A percentile compares a stretch with the other conserved stretches of the same genome.
Evolutionary conservation across 352 stramenopile genomes (phyloP).

Genomic region (Globisporangium barbulae): DNA sequence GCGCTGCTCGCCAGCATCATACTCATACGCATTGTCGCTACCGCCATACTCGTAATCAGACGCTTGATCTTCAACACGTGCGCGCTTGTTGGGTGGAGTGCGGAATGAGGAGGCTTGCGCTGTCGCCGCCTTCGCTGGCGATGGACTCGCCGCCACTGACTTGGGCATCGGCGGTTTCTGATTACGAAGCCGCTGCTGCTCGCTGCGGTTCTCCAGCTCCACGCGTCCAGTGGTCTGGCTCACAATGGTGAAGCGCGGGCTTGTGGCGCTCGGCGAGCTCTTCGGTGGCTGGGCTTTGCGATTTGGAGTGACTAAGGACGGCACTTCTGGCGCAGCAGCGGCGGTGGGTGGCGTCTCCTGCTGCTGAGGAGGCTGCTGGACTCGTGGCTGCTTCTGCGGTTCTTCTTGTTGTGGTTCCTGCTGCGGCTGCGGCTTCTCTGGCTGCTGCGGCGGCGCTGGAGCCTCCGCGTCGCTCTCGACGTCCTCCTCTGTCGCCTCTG

Average conservation of each 20-base stretch:
- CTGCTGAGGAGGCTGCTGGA: not conserved
- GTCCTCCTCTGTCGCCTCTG: slow-evolving; percentile 2
- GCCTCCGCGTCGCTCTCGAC: not conserved
- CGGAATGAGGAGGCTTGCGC: not conserved
- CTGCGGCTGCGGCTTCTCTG: no score
- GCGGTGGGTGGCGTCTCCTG: not conserved
- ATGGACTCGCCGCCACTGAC: not conserved
- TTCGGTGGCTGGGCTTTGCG: not conserved
- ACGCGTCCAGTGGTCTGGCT: slow-evolving; percentile 14
- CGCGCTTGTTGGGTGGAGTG: not conserved
- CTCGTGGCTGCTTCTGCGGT: not conserved
- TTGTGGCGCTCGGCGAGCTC: not conserved
- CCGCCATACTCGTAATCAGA: not conserved
- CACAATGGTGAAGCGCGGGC: slow-evolving; percentile 15
- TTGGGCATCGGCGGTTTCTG: not conserved
- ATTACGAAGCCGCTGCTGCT: not conserved
- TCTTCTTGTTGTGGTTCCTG: not conserved
- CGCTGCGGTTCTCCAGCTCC: slow-evolving; percentile 15
- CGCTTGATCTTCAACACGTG: not conserved
- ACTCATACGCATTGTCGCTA: not conserved
- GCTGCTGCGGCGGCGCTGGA: not conserved
- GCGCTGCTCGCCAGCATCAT: not conserved
- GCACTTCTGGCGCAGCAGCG: not conserved
- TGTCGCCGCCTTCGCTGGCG: not conserved
- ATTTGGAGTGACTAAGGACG: not conserved